Conservation (phyloP, 345 rosid species). For the Eucalyptus caleyi region DNA sequence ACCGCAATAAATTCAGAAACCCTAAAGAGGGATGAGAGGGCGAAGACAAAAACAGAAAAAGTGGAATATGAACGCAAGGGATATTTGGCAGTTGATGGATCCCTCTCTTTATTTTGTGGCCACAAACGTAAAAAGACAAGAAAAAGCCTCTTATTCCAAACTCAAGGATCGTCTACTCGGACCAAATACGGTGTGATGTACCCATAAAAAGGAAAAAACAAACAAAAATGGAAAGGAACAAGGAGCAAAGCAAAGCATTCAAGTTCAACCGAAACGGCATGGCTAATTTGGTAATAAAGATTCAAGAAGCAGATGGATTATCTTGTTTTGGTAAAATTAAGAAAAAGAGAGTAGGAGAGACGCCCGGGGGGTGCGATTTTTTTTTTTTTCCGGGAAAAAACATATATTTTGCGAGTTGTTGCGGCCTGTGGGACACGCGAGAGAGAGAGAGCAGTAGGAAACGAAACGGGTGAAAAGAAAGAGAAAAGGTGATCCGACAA, state of each 20-base stretch:
- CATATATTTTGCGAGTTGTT: not conserved
- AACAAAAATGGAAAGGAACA: not conserved
- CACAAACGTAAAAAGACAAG: not conserved
- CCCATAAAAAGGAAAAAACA: not conserved
- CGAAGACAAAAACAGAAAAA: not conserved
- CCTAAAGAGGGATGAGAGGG: not conserved
- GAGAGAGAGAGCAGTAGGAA: not conserved
- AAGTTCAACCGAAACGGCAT: not conserved
- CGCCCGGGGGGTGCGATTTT: too few species aligned
- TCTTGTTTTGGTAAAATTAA: not conserved
- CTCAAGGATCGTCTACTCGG: not conserved
- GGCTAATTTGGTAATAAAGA: not conserved
- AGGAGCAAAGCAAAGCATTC: not conserved
- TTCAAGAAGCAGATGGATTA: not conserved
- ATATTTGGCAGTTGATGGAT: not conserved
- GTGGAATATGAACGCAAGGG: not conserved
- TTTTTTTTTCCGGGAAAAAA: not conserved
- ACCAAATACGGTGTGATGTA: not conserved
- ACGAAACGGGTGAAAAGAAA: not conserved
- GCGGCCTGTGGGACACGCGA: not conserved
- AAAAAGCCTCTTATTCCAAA: not conserved
- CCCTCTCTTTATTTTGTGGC: not conserved
- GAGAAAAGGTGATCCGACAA: not conserved
- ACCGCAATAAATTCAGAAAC: not conserved
- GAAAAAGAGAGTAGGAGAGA: not conserved